A percentile compares a stretch with the other conserved stretches of the same genome.
phyloP scores from a whole-genome alignment of 176 grass and related monocot species.

The Ananas comosus region DNA sequence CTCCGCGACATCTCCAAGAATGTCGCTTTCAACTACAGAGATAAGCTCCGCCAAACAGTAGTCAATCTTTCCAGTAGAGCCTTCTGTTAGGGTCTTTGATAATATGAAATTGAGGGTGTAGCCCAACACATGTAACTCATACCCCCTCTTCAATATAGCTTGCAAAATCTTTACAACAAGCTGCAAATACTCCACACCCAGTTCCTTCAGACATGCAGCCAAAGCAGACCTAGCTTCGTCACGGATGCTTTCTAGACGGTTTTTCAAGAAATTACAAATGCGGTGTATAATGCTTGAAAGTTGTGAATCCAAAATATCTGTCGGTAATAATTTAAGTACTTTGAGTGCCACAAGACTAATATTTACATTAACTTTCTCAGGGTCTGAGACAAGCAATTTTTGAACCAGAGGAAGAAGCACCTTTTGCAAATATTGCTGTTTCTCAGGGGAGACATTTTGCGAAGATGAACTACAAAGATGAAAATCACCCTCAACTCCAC shows the following conservation, averaged over 20 bases:
- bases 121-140: constrained; percentile 89
- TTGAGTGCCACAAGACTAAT: constrained; percentile 80
- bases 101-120: constrained; percentile 81
- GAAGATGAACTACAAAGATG: constrained; percentile 27
- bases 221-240: constrained; percentile 83
- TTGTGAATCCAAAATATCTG: constrained; percentile 58
- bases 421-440: constrained; percentile 69
- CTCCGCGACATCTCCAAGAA: constrained; percentile 82
- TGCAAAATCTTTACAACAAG: constrained; percentile 81
- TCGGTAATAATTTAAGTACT: constrained; percentile 85
- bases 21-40: constrained; percentile 61
- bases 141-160: constrained; percentile 86
- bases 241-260: constrained; percentile 78
- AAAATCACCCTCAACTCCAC: constrained; percentile 17
- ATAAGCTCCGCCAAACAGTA: constrained; percentile 87
- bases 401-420: constrained; percentile 55
- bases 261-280: constrained; percentile 82
- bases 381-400: constrained; percentile 57
- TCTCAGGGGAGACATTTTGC: constrained; percentile 35
- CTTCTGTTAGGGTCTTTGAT: constrained; percentile 44
- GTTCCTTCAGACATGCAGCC: constrained; percentile 80
- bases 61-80: constrained; percentile 57
- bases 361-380: constrained; percentile 78
- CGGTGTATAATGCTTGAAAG: constrained; percentile 84
- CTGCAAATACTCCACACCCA: constrained; percentile 79